Percentiles rank a stretch among this genome's conserved stretches.
These are phyloP conservation scores for Taphrina communis DNA, from an alignment of 1,139 yeast genomes.

Conservation along the genomic window DNA sequence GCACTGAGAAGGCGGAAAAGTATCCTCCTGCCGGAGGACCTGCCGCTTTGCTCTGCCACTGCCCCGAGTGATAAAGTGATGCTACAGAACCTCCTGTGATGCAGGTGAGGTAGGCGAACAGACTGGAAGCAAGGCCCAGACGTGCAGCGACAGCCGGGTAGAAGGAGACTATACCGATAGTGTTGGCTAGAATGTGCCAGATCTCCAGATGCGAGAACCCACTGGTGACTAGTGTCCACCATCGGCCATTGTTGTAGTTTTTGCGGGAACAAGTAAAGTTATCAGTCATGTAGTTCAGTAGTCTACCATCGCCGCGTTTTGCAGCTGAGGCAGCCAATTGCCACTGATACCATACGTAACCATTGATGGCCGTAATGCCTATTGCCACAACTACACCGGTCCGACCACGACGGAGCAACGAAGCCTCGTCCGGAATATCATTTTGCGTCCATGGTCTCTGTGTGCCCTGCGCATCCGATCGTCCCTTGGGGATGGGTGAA, in stretches of 20 bases:
- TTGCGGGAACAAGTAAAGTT: constrained; percentile 23
- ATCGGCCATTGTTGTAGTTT: constrained; percentile 27
- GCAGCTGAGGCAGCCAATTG: constrained; percentile 23
- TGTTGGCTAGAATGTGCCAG: constrained; percentile 37
- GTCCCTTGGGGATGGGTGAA: constrained; percentile 19
- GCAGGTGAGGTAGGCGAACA: constrained; percentile 18
- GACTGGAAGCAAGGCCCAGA: constrained; percentile 14
- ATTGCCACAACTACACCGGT: constrained; percentile 26
- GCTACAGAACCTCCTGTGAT: constrained; percentile 35
- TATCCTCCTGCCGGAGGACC: not conserved
- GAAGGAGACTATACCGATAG: constrained; percentile 33
- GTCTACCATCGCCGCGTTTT: not conserved
- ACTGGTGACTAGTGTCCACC: constrained; percentile 28
- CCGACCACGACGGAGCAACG: constrained; percentile 22
- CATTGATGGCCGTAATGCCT: constrained; percentile 34
- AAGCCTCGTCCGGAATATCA: not conserved
- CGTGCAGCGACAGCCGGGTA: constrained; percentile 26
- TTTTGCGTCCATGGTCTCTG: not conserved
- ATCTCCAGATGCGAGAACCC: constrained; percentile 29
- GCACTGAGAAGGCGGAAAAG: constrained; percentile 17
- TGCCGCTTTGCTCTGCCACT: constrained; percentile 8
- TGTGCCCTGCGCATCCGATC: not conserved
- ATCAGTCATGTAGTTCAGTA: constrained; percentile 18
- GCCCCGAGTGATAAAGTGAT: constrained; percentile 24
- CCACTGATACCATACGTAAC: constrained; percentile 35